Percentiles rank a stretch among this genome's conserved stretches.
phyloP scores from a whole-genome alignment of 2,329 filamentous ascomycete genomes.

The Polytolypa hystricis region DNA sequence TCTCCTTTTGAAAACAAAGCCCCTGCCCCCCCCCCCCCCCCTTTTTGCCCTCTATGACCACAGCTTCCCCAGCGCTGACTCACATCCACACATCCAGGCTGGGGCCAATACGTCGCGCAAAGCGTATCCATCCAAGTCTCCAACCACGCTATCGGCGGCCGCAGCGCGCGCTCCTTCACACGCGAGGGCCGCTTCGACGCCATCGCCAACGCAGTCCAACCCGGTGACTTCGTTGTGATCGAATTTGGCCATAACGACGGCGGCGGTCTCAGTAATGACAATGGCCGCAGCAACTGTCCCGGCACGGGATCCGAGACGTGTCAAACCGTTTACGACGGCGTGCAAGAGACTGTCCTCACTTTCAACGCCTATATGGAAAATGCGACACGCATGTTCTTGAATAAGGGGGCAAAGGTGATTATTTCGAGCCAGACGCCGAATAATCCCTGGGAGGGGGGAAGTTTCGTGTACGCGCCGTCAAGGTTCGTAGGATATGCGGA shows the following conservation, averaged over 20 bases:
- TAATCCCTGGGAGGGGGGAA: constrained; percentile 51
- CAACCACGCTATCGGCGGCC: constrained; percentile 56
- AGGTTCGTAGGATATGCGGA: constrained; percentile 49
- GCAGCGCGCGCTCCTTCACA: constrained; percentile 55
- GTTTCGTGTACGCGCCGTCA: constrained; percentile 36
- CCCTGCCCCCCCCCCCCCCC: not conserved
- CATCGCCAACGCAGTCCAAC: constrained; percentile 42
- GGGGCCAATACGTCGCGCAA: constrained; percentile 51
- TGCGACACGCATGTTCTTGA: constrained; percentile 43
- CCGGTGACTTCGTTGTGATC: constrained; percentile 56
- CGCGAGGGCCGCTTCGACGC: constrained; percentile 53
- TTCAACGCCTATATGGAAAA: constrained; percentile 50
- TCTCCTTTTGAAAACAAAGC: not conserved
- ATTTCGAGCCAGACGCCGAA: constrained; percentile 50
- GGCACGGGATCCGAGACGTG: constrained; percentile 46
- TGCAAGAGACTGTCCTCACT: constrained; percentile 47
- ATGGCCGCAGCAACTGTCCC: constrained; percentile 49
- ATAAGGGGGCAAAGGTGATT: constrained; percentile 51
- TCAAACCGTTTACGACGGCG: constrained; percentile 40
- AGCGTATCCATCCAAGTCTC: constrained; percentile 39
- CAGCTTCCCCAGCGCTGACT: not conserved
- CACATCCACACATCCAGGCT: constrained; percentile 35
- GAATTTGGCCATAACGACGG: constrained; percentile 67
- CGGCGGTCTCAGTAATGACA: constrained; percentile 47
- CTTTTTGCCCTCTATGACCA: constrained; percentile 13